Evolutionary conservation across 164 flowering plant genomes (phyloP).

Genomic region (Vitis rupestris): DNA sequence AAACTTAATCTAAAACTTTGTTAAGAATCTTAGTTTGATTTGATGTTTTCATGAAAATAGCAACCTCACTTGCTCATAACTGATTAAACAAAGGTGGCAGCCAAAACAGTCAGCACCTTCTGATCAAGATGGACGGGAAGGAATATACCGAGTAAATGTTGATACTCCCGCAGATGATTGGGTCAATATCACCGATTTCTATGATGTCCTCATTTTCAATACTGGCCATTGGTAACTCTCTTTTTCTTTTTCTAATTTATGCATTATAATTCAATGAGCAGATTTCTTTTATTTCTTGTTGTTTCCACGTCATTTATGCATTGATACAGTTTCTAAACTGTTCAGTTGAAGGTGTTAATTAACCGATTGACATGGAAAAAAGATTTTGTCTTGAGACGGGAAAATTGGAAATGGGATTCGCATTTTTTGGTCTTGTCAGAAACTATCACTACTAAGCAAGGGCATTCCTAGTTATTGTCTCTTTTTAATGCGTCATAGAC

Average conservation of each 20-base stretch:
- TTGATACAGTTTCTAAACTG: neutral
- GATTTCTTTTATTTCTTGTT: neutral
- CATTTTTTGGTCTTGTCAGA: too few relatives aligned
- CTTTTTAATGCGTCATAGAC: too few relatives aligned
- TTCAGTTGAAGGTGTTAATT: neutral
- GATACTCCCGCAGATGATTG: constrained; percentile 94
- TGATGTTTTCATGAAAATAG: neutral
- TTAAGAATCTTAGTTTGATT: neutral
- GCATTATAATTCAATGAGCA: neutral
- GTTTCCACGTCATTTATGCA: neutral
- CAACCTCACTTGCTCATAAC: constrained; percentile 44
- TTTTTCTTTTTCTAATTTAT: constrained; percentile 6
- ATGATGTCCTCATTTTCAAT: constrained; percentile 86
- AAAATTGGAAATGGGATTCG: too few relatives aligned
- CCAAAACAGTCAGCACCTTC: constrained; percentile 37
- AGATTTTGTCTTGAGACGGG: too few relatives aligned
- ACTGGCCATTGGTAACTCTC: constrained; percentile 88
- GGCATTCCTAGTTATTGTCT: too few relatives aligned
- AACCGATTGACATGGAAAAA: neutral
- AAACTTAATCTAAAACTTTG: neutral
- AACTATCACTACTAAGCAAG: too few relatives aligned
- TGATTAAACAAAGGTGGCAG: constrained; percentile 86
- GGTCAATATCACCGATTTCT: constrained; percentile 65
- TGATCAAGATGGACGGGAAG: constrained; percentile 51
- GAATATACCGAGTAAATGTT: constrained; percentile 76